Base-by-base conservation (phyloP, 1,284 basidiomycete species). In the Ceratorhiza oryzae-sativae region DNA sequence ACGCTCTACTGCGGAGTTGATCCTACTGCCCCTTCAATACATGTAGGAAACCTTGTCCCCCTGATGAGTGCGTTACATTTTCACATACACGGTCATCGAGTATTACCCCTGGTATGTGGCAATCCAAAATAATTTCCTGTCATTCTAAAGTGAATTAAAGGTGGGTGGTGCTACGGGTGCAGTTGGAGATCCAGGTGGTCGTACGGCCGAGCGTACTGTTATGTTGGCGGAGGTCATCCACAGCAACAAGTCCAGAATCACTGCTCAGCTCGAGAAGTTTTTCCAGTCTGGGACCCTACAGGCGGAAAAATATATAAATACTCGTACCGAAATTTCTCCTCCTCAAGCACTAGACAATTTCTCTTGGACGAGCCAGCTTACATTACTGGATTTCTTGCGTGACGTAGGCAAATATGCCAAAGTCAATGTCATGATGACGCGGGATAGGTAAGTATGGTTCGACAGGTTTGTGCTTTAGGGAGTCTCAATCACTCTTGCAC, bases 161-260 rank as follows among this genome's bases (percentile, higher is more conserved):
- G 92, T 98, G 79, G 97, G 97, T 41, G 96, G 96, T 0, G 97
- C 95, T 1, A 98, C 97, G 0, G 97, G 95, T 1, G 87, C 91
- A n/a, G 92, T 99, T 39, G 97, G 97, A 6, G 97, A 99, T 79
- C 97, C 97, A 1, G 95, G 94, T 0, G 97, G 97, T 0, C 86
- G 96, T 34, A 86, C 86, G 1, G 89, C 89, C 0, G 97, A 98
- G 79, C 88, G 97, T 18, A 87, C 89, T 70, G 84, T 89, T 0
- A 87, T 94, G 4, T 84, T 88, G 48, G 79, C 80, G 9, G 81
- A 84, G 1, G 84, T 86, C 48, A 86, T 96, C 1, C 83, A 88
- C 39, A 74, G 81, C 55, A 98, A 99, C 77, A 88, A 93, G 46
- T 74, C 77, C 0, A 84, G 84, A 8, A 89, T 99, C 65, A 86